Evolutionary conservation across 192 early-diverging fungal species (phyloP).

Genomic region (Coemansia sp.): DNA sequence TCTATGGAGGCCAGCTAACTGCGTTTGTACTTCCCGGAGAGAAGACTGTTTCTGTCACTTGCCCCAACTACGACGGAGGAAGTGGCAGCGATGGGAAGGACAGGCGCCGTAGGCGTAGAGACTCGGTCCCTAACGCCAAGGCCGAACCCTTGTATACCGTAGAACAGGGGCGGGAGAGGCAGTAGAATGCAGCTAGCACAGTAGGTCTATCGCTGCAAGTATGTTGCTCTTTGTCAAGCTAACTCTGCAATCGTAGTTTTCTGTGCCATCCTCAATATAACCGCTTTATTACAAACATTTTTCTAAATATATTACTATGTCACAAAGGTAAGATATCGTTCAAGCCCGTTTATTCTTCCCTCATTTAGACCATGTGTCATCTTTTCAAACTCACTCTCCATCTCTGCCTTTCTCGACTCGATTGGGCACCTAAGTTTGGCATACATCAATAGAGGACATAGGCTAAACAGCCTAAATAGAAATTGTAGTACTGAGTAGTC

Average conservation of each 20-base stretch:
- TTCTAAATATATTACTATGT: not conserved
- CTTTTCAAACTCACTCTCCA: not conserved
- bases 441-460: not conserved
- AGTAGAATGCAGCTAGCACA: not conserved
- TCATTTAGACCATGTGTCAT: not conserved
- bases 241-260: no score
- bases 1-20: constrained; percentile 63
- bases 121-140: not conserved
- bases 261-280: no score
- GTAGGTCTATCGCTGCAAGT: not conserved
- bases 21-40: constrained; percentile 56
- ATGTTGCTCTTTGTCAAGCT: not conserved
- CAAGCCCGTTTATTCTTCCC: not conserved
- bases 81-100: not conserved
- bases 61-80: constrained; percentile 14
- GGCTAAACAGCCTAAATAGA: not conserved
- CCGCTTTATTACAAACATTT: not conserved
- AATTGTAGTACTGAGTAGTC: not conserved
- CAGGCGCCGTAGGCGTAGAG: constrained; percentile 1
- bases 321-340: not conserved
- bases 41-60: constrained; percentile 20
- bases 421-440: not conserved
- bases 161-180: not conserved
- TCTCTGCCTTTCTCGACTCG: not conserved
- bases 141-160: not conserved